Base-by-base conservation (phyloP, 1,284 basidiomycete genomes). In the Singerocomus rubriflavus region DNA sequence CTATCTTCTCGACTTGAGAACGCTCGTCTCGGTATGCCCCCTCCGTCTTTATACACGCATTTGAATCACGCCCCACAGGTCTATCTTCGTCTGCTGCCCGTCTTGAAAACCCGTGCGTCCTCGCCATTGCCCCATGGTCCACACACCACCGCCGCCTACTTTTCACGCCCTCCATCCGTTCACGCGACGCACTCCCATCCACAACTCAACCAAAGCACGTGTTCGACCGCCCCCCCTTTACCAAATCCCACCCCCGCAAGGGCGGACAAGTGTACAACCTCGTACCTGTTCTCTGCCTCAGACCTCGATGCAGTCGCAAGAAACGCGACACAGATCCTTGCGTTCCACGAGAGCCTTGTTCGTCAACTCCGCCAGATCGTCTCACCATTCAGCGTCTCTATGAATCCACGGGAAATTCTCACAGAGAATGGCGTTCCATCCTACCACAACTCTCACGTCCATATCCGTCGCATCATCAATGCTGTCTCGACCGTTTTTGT, bases 1-100 rank as follows among this genome's bases (percentile, higher is more conserved):
- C 6, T 97, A 96, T 65, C 76, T 93, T 12, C 69, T 78, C 46
- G 91, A 93, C 66, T 68, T 97, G 57, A 79, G 82, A 51, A 79
- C 79, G 12, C 77, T 97, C 37, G 85, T 93, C 40, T 79, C 78
- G 57, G 90, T 91, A 65, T 5, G 45, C 41, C 35, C 48, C 43
- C 25, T 32, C 39, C 31, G 4, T 37, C 17, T n/a, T 44, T 40
- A 4, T 37, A 26, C 17, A 16, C 13, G 25, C 11, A 25, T 42
- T 53, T 76, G 76, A 59, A 60, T 16, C 31, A 5, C 17, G 30
- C 33, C 25, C 31, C 44, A 36, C 48, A 73, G 67, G 69, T 63
- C 27, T 71, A 68, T 48, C 60, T 69, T 42, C 57, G 60, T 32
- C 50, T 60, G 0, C 55, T 71, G 12, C 62, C 68, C 25, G 46